Evolutionary conservation across 805 yeast genomes (phyloP), one percentile per base, ranked within the genome.

Genomic region (Komagataella ulmi): DNA sequence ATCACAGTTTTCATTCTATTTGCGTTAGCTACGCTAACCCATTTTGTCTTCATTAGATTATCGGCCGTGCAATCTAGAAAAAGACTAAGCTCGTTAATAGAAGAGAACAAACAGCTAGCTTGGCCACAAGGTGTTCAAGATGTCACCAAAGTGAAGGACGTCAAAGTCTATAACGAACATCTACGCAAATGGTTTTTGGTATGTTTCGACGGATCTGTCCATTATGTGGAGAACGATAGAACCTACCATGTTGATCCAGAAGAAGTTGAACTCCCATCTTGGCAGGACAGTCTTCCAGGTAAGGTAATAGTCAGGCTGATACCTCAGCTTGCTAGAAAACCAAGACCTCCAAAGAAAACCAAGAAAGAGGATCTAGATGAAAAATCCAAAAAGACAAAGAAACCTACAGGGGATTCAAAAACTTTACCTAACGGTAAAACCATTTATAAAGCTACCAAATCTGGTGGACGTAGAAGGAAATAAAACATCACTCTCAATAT

Each of bases 351-450:
- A 14, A 30, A 30, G 40, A 6, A 30, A 14, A 49, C 52, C 40
- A 53, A 54, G 19, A 54, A 54, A 40, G 51, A 50, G 17, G 55
- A 55, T 21, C 17, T 47, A 2, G 52, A 50, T 30, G 51, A 56
- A 43, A 55, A 58, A 40, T 52, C 58, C 46, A 66, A 65, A 54
- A 60, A 62, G 53, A 68, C 67, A 59, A 64, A 66, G 50, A 59
- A 57, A 17, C 67, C 60, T 21, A 65, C 62, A 50, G 79, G 77
- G 7, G 72, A 72, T 52, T 76, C 71, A 55, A 62, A 68, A 47
- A 77, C 71, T 49, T 66, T 81, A 54, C 83, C 84, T 7, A 81
- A 81, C 58, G 87, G 87, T 1, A 80, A 80, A 59, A 77, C 77
- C 8, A 70, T 78, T 3, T 65, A 67, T 23, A 12, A 51, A 44